Conservation (phyloP, 306 rosid species). For the Coriaria nepalensis region DNA sequence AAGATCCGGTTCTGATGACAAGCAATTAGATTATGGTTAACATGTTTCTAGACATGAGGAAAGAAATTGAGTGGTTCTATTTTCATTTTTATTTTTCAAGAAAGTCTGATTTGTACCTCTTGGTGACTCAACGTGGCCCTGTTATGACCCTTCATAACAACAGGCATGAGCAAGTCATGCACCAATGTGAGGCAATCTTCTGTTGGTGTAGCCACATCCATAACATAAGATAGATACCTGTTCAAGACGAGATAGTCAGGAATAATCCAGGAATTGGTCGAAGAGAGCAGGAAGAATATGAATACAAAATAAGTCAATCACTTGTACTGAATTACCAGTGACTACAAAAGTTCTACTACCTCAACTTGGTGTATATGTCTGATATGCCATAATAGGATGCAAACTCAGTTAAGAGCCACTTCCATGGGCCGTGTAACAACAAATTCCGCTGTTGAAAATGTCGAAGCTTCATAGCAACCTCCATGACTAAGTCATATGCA, state of each 20-base stretch:
- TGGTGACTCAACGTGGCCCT: slow-evolving; percentile 88
- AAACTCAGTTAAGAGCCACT: slow-evolving; percentile 89
- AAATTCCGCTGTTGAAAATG: slow-evolving; percentile 81
- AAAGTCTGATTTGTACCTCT: slow-evolving; percentile 45
- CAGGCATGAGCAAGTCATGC: slow-evolving; percentile 55
- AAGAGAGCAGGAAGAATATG: too few relatives aligned
- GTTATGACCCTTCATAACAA: slow-evolving; percentile 62
- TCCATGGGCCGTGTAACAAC: slow-evolving; percentile 76
- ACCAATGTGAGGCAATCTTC: slow-evolving; percentile 89
- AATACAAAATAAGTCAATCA: background rate
- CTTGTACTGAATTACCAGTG: slow-evolving; percentile 6
- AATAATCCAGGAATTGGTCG: too few relatives aligned
- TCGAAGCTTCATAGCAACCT: slow-evolving; percentile 89
- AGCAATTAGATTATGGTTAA: background rate
- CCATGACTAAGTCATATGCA: slow-evolving; percentile 82
- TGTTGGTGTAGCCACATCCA: slow-evolving; percentile 99
- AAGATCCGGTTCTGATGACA: slow-evolving; percentile 68
- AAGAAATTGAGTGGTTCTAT: too few relatives aligned
- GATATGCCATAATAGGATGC: slow-evolving; percentile 92
- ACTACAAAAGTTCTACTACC: slow-evolving; percentile 31
- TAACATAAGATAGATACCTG: slow-evolving; percentile 81
- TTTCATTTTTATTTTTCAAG: background rate
- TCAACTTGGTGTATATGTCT: slow-evolving; percentile 73
- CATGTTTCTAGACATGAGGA: too few relatives aligned
- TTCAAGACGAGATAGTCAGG: slow-evolving; percentile 3